phyloP scores from a whole-genome alignment of 192 early-diverging fungal genomes.

The Rhizophagus clarus region DNA sequence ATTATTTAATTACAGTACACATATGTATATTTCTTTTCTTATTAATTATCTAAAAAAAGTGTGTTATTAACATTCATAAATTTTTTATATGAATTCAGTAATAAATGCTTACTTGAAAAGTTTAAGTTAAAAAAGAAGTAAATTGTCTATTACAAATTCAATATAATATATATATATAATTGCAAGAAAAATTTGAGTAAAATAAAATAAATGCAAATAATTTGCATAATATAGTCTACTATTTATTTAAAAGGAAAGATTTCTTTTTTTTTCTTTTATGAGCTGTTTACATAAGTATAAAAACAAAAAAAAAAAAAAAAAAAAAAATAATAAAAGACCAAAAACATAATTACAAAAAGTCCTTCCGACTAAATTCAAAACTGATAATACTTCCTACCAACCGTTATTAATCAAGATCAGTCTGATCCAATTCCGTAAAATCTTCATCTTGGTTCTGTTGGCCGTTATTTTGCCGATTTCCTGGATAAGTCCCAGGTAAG shows the following conservation, averaged over 20 bases:
- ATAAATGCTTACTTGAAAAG: neutral
- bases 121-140: neutral
- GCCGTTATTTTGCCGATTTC: neutral
- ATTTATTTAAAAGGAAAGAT: no score
- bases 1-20: no score
- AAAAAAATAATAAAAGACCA: no score
- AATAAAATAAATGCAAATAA: neutral
- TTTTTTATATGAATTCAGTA: neutral
- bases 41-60: neutral
- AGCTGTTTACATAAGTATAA: no score
- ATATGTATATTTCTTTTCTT: no score
- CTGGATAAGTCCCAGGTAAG: neutral
- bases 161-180: slow-evolving; percentile 6
- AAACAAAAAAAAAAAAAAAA: neutral
- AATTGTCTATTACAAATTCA: slow-evolving; percentile 10
- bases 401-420: neutral
- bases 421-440: neutral
- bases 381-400: neutral
- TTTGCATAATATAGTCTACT: no score
- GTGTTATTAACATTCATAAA: neutral
- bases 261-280: no score
- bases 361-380: neutral
- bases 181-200: neutral
- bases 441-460: neutral
- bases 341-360: slow-evolving; percentile 24